Evolutionary conservation across 495 filamentous ascomycete species (phyloP).

Genomic region (Hyaloscypha variabilis): DNA sequence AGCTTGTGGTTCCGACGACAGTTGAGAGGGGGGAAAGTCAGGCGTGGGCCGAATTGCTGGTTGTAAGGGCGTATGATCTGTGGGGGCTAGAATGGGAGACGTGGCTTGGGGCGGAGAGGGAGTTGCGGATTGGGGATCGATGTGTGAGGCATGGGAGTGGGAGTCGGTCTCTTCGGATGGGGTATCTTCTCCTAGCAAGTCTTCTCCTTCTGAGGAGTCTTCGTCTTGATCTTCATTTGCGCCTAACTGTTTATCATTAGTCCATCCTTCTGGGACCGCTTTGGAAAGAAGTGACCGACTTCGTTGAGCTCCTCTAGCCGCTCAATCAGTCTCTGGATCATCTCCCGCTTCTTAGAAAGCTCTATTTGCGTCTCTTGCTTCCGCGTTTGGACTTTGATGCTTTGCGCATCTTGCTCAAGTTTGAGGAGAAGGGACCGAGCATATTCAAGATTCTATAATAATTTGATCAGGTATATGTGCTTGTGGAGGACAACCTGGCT

Average conservation of each 20-base stretch:
- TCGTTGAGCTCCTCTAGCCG: slow-evolving; percentile 64
- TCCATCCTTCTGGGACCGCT: too few relatives aligned
- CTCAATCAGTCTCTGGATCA: slow-evolving; percentile 61
- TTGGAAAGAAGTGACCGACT: slow-evolving; percentile 32
- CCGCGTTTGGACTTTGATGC: slow-evolving; percentile 64
- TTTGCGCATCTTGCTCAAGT: slow-evolving; percentile 72
- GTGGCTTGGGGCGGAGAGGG: slow-evolving; percentile 21
- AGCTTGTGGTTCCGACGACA: slow-evolving; percentile 29
- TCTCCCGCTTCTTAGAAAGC: slow-evolving; percentile 63
- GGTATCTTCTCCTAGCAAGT: slow-evolving; percentile 49
- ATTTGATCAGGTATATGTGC: not conserved
- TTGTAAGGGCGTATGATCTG: slow-evolving; percentile 6
- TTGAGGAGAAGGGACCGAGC: slow-evolving; percentile 74
- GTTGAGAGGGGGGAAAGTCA: slow-evolving; percentile 19
- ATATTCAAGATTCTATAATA: slow-evolving; percentile 72
- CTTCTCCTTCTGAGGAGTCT: slow-evolving; percentile 52
- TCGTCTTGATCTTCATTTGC: slow-evolving; percentile 32
- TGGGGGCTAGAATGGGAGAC: slow-evolving; percentile 15
- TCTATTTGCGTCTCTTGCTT: slow-evolving; percentile 69
- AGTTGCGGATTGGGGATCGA: slow-evolving; percentile 14
- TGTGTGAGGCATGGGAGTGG: slow-evolving; percentile 26
- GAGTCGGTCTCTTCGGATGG: slow-evolving; percentile 29
- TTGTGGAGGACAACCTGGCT: slow-evolving; percentile 22
- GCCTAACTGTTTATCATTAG: slow-evolving; percentile 14
- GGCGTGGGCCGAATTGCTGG: slow-evolving; percentile 12